Evolutionary conservation across 2,329 filamentous ascomycete species (phyloP).

Genomic region (Aspergillus chevalieri): DNA sequence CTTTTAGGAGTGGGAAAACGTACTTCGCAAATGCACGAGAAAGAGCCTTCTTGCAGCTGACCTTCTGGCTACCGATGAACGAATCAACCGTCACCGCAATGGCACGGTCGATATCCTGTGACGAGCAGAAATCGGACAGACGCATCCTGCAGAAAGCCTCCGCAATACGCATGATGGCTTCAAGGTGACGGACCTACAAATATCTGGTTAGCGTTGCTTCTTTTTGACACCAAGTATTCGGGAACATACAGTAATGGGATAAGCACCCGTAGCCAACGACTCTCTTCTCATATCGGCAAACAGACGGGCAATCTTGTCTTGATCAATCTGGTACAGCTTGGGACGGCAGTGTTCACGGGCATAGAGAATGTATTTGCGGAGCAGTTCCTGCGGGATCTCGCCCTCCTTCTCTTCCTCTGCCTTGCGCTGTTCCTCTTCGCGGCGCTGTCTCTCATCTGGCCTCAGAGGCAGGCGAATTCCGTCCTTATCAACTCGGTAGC

Average conservation of each 20-base stretch:
- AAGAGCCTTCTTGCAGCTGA: slow-evolving; percentile 94
- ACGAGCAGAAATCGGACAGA: slow-evolving; percentile 87
- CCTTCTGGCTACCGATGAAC: slow-evolving; percentile 93
- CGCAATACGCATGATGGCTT: slow-evolving; percentile 93
- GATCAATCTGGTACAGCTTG: slow-evolving; percentile 94
- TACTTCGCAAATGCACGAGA: slow-evolving; percentile 96
- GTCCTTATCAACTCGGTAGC: slow-evolving; percentile 44
- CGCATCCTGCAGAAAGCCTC: slow-evolving; percentile 98
- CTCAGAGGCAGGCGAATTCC: slow-evolving; percentile 27
- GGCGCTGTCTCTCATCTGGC: slow-evolving; percentile 42
- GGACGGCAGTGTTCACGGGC: slow-evolving; percentile 82
- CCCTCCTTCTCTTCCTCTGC: slow-evolving; percentile 52
- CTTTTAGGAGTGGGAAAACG: slow-evolving; percentile 40
- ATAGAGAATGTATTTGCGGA: slow-evolving; percentile 96
- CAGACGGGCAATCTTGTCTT: slow-evolving; percentile 89
- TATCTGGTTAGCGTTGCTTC: slow-evolving; percentile 3
- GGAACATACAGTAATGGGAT: slow-evolving; percentile 84
- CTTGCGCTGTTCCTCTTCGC: slow-evolving; percentile 35
- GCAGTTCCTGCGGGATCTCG: slow-evolving; percentile 80
- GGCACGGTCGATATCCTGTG: slow-evolving; percentile 88
- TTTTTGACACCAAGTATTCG: neutral
- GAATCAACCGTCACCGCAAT: slow-evolving; percentile 95
- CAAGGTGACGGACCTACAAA: slow-evolving; percentile 80
- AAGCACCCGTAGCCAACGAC: slow-evolving; percentile 86
- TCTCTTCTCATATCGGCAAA: slow-evolving; percentile 96